Conservation (phyloP, 2,329 filamentous ascomycete species). For the Aspergillus hortae region DNA sequence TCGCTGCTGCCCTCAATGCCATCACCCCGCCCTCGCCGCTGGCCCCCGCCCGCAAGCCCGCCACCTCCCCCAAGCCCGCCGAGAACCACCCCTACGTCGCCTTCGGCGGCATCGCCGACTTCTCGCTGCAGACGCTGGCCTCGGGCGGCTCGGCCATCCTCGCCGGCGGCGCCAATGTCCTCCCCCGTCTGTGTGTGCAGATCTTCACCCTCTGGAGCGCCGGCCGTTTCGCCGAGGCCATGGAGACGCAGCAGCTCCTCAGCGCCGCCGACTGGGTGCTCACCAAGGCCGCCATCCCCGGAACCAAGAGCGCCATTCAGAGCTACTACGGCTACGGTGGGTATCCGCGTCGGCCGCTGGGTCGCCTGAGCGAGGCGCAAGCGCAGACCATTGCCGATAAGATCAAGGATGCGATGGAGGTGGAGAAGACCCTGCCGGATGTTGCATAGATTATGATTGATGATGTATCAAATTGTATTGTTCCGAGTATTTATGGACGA, state of each 20-base stretch:
- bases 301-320: slow-evolving; percentile 81
- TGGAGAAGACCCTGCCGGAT: slow-evolving; percentile 34
- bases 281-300: slow-evolving; percentile 78
- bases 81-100: slow-evolving; percentile 65
- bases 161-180: slow-evolving; percentile 80
- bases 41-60: slow-evolving; percentile 20
- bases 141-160: slow-evolving; percentile 82
- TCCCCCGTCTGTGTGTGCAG: slow-evolving; percentile 77
- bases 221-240: slow-evolving; percentile 72
- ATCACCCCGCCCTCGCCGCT: slow-evolving; percentile 55
- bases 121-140: slow-evolving; percentile 76
- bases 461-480: not conserved
- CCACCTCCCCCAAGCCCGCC: slow-evolving; percentile 24
- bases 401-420: slow-evolving; percentile 34
- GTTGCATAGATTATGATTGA: slow-evolving; percentile 17
- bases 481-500: not conserved
- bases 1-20: slow-evolving; percentile 69
- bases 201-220: slow-evolving; percentile 75
- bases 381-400: slow-evolving; percentile 28
- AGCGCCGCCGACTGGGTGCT: slow-evolving; percentile 79
- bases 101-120: slow-evolving; percentile 85
- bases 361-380: slow-evolving; percentile 29
- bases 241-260: slow-evolving; percentile 70
- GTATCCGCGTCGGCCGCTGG: slow-evolving; percentile 63
- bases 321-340: slow-evolving; percentile 81